A percentile compares a stretch with the other conserved stretches of the same genome.
phyloP scores from a whole-genome alignment of 805 yeast genomes.

The Wickerhamomyces ciferrii region DNA sequence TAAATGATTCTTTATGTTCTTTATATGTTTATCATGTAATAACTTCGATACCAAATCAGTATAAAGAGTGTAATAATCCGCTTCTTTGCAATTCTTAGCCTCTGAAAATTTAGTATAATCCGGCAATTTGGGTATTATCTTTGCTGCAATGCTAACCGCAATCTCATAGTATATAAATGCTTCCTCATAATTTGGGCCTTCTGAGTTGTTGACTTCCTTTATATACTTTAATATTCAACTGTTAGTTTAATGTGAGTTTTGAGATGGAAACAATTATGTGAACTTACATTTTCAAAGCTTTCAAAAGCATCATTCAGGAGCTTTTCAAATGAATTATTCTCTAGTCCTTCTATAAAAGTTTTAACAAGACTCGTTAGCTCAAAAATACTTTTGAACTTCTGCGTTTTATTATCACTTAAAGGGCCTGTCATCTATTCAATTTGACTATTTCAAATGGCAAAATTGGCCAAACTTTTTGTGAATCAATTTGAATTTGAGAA shows the following conservation, averaged over 20 bases:
- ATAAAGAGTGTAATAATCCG: neutral
- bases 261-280: neutral
- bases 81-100: neutral
- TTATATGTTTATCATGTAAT: slow-evolving; percentile 1
- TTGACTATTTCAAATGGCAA: neutral
- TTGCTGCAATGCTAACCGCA: slow-evolving; percentile 2
- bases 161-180: slow-evolving; percentile 11
- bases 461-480: neutral
- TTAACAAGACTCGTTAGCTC: slow-evolving; percentile 4
- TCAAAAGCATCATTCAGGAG: slow-evolving; percentile 9
- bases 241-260: neutral
- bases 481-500: too few species aligned
- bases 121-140: slow-evolving; percentile 6
- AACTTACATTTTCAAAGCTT: slow-evolving; percentile 6
- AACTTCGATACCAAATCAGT: neutral
- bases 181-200: slow-evolving; percentile 7
- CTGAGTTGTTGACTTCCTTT: neutral
- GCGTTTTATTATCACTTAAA: neutral
- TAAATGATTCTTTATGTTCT: slow-evolving; percentile 2
- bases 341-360: slow-evolving; percentile 5
- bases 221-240: neutral
- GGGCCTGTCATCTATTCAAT: neutral
- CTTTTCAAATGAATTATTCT: neutral
- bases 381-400: neutral
- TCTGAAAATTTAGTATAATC: neutral